Evolutionary conservation across 2,329 filamentous ascomycete species (phyloP).

Genomic region (Penicillium sp.): DNA sequence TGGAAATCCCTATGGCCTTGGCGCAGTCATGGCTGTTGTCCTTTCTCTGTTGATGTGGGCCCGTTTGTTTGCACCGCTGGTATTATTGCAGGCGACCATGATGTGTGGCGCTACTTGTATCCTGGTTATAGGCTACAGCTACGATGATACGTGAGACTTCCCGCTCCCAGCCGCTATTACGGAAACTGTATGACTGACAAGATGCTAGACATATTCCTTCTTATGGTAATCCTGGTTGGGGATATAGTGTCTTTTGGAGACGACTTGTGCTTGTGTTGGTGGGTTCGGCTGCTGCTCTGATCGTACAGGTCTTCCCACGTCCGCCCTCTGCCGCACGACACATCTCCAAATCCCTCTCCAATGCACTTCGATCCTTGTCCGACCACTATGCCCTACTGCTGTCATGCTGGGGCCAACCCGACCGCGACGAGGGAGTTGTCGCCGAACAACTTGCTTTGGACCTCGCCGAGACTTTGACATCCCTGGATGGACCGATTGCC

Average conservation of each 20-base stretch:
- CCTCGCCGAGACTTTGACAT: conserved; percentile 36
- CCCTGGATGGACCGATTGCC: conserved; percentile 39
- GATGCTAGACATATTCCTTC: conserved; percentile 40
- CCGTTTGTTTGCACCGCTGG: conserved; percentile 38
- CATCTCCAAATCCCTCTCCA: conserved; percentile 51
- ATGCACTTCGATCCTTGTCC: conserved; percentile 47
- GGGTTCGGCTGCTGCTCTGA: conserved; percentile 48
- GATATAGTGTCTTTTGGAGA: conserved; percentile 56
- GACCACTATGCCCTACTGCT: conserved; percentile 57
- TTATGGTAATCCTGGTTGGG: conserved; percentile 54
- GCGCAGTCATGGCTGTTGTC: conserved; percentile 44
- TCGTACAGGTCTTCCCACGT: conserved; percentile 54
- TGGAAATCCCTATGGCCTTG: conserved; percentile 57
- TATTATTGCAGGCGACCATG: conserved; percentile 37
- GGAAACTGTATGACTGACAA: conserved; percentile 3
- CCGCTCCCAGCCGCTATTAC: background rate
- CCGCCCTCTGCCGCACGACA: conserved; percentile 54
- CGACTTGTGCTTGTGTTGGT: conserved; percentile 50
- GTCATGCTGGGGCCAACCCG: conserved; percentile 47
- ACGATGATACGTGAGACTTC: conserved; percentile 41
- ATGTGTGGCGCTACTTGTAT: conserved; percentile 51
- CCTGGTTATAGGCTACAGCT: conserved; percentile 55
- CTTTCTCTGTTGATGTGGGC: conserved; percentile 39
- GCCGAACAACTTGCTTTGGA: conserved; percentile 38
- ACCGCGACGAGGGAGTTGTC: conserved; percentile 27